Evolutionary conservation across 495 filamentous ascomycete species (phyloP).

Genomic region (Neurospora sp.): DNA sequence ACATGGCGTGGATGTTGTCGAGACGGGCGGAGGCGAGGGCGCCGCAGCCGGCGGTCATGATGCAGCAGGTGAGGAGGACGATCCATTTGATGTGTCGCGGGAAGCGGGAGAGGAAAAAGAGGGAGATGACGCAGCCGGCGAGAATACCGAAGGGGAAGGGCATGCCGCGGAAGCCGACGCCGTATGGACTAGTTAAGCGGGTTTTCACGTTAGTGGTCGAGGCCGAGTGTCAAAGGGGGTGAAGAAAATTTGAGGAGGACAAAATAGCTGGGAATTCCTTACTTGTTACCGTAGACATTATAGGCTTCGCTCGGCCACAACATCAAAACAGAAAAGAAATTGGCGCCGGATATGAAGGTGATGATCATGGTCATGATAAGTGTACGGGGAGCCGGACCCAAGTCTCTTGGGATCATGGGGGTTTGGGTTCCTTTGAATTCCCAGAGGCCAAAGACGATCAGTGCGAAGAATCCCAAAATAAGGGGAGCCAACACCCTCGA

Average conservation of each 20-base stretch:
- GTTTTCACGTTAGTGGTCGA: background rate
- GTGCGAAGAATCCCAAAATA: slow-evolving; percentile 43
- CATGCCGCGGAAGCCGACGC: slow-evolving; percentile 55
- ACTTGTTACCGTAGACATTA: slow-evolving; percentile 63
- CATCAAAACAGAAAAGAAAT: slow-evolving; percentile 65
- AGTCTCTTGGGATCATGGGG: slow-evolving; percentile 55
- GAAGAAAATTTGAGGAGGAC: background rate
- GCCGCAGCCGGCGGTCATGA: slow-evolving; percentile 66
- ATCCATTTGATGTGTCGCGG: slow-evolving; percentile 54
- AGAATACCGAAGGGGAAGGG: slow-evolving; percentile 57
- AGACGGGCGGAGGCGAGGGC: slow-evolving; percentile 43
- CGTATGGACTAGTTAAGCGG: slow-evolving; percentile 31
- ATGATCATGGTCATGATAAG: slow-evolving; percentile 56
- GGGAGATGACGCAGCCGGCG: slow-evolving; percentile 49
- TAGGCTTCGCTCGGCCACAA: slow-evolving; percentile 68
- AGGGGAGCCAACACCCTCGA: slow-evolving; percentile 41
- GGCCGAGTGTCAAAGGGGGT: background rate
- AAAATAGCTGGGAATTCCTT: background rate
- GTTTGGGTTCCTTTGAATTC: slow-evolving; percentile 52
- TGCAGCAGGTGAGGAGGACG: slow-evolving; percentile 47
- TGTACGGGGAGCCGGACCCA: slow-evolving; percentile 54
- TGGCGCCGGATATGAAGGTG: slow-evolving; percentile 63
- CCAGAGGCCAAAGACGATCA: slow-evolving; percentile 50
- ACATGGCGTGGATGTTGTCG: slow-evolving; percentile 53
- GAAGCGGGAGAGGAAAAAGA: slow-evolving; percentile 49